Evolutionary conservation across 345 rosid genomes (phyloP).

Genomic region (Mallotus nudiflorus): DNA sequence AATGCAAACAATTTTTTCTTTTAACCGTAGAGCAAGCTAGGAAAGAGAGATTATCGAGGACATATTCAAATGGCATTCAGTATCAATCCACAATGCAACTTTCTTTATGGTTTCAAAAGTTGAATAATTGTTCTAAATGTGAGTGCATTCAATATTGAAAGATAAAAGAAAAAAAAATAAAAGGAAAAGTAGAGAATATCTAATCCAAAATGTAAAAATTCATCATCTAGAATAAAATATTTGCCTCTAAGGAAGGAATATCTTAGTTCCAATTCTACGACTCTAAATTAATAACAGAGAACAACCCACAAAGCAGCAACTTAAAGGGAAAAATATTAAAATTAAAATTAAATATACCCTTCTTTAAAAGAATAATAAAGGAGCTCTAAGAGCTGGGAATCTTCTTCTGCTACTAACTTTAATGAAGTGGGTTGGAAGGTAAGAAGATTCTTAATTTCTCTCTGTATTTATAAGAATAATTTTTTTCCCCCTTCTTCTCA

Average conservation of each 20-base stretch:
- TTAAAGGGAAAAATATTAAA: constrained; percentile 36
- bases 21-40: no score
- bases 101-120: constrained; percentile 64
- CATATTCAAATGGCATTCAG: constrained; percentile 34
- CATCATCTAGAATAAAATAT: constrained; percentile 48
- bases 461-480: neutral
- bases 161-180: constrained; percentile 21
- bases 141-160: constrained; percentile 44
- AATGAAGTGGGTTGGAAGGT: constrained; percentile 78
- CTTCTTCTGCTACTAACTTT: constrained; percentile 68
- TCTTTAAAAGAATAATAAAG: constrained; percentile 45
- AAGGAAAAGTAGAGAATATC: constrained; percentile 31
- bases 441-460: constrained; percentile 51
- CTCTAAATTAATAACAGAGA: constrained; percentile 62
- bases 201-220: constrained; percentile 40
- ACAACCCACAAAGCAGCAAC: constrained; percentile 39
- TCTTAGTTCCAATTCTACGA: constrained; percentile 80
- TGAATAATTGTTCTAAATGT: constrained; percentile 50
- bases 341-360: neutral
- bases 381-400: constrained; percentile 40
- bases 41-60: constrained; percentile 26
- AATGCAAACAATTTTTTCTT: neutral
- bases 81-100: constrained; percentile 49
- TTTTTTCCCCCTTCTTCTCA: neutral
- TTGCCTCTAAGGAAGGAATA: constrained; percentile 65